These are phyloP conservation scores for Marasmius oreades DNA, from an alignment of 1,284 basidiomycete species.

Conservation along the genomic window DNA sequence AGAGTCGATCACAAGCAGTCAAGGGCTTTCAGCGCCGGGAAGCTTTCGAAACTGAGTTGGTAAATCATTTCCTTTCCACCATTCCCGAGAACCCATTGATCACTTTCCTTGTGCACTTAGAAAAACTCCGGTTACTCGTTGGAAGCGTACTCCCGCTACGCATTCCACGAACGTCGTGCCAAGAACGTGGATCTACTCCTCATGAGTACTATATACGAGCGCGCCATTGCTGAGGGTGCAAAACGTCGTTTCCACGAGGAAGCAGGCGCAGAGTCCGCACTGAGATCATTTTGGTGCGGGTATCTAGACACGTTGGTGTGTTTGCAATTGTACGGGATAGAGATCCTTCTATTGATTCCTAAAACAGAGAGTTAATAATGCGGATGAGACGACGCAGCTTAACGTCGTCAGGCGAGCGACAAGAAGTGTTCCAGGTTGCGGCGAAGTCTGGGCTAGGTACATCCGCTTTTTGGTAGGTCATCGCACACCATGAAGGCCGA, in stretches of 20 bases:
- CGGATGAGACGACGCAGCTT: slow-evolving; percentile 37
- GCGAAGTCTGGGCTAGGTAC: slow-evolving; percentile 71
- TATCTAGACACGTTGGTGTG: slow-evolving; percentile 56
- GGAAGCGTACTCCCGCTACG: slow-evolving; percentile 61
- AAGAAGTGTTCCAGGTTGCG: slow-evolving; percentile 65
- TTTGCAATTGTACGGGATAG: neutral
- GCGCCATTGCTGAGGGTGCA: slow-evolving; percentile 72
- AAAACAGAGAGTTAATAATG: slow-evolving; percentile 45
- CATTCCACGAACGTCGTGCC: slow-evolving; percentile 59
- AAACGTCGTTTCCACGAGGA: slow-evolving; percentile 50
- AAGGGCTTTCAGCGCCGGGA: slow-evolving; percentile 65
- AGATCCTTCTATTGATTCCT: neutral
- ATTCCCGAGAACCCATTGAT: neutral
- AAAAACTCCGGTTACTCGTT: slow-evolving; percentile 46
- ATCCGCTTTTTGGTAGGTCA: slow-evolving; percentile 60
- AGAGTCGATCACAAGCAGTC: slow-evolving; percentile 55
- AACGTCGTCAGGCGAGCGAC: slow-evolving; percentile 49
- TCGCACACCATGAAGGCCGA: neutral
- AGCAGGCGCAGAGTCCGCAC: slow-evolving; percentile 48
- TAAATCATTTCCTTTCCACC: slow-evolving; percentile 23
- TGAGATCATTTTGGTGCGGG: slow-evolving; percentile 62
- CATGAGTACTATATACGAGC: slow-evolving; percentile 66
- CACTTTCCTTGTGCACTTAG: slow-evolving; percentile 26
- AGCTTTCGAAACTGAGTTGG: slow-evolving; percentile 53
- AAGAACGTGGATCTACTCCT: slow-evolving; percentile 64